Evolutionary conservation across 306 rosid species (phyloP).

Genomic region (Citrullus amarus): DNA sequence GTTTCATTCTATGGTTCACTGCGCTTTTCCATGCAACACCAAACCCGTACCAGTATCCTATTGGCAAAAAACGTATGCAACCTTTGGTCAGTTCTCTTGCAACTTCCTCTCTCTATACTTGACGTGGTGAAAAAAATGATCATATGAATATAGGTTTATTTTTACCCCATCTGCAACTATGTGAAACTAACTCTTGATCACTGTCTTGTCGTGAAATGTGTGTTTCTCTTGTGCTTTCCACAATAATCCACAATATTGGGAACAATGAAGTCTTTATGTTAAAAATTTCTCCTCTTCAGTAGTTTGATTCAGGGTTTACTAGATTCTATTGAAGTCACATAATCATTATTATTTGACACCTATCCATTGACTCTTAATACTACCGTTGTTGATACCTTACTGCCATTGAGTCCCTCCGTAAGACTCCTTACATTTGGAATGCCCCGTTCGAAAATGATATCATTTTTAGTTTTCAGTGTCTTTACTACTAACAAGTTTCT

Average conservation of each 20-base stretch:
- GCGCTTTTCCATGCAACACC: constrained; percentile 99
- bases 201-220: neutral
- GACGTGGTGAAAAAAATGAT: neutral
- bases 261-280: neutral
- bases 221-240: neutral
- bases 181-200: neutral
- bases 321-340: neutral
- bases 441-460: too few species aligned
- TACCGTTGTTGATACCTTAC: neutral
- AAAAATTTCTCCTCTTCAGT: neutral
- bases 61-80: constrained; percentile 95
- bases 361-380: neutral
- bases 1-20: constrained; percentile 97
- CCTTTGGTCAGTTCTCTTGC: constrained; percentile 58
- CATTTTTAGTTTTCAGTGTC: neutral
- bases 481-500: too few species aligned
- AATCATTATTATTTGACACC: neutral
- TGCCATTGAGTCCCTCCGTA: neutral
- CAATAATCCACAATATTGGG: neutral
- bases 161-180: neutral
- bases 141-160: neutral
- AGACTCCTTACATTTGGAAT: neutral
- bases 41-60: constrained; percentile 91
- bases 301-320: neutral
- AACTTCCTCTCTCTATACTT: neutral